Evolutionary conservation across 1,284 basidiomycete genomes (phyloP), one percentile per base, ranked within the genome.

Genomic region (Ustilago hordei): DNA sequence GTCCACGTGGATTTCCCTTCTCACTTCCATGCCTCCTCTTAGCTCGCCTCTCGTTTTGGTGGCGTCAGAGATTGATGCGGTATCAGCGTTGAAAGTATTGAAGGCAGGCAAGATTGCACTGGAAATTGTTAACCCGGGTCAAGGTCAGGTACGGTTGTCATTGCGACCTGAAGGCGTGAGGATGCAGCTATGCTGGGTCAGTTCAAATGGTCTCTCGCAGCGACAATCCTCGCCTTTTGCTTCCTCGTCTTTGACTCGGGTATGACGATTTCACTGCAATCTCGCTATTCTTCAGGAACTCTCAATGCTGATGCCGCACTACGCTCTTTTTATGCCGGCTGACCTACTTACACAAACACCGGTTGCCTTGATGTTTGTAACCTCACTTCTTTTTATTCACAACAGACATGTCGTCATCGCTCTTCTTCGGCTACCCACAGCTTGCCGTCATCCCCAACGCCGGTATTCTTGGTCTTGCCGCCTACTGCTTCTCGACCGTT

Each of bases 401-500:
- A 8, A 73, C 76, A 85, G 84, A 84, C 79, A 85, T 85, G 84
- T 84, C 82, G 23, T 84, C 82, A 15, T 84, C 83, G 59, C 81
- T 86, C 36, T 73, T 86, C 54, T 83, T 84, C 64, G 78, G 77
- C 36, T 86, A 86, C 60, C 84, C 84, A n/a, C 84, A 86, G 73
- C 76, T 86, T 12, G 82, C 83, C 32, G 82, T 86, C 17, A 85
- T 86, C 52, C 84, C 84, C 7, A 68, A 80, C 28, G 83, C 84
- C 11, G 84, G 84, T 17, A 60, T 86, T 2, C 75, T 86, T 6
- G 84, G 84, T 23, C 76, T 86, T 5, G 62, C 65, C 8, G 84
- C 83, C 17, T 86, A 86, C 77, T 71, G 74, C 34, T 86, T 86
- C 47, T 69, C 84, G 31, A 85, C 83, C 2, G 77, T 84, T 4